A percentile compares a stretch with the other conserved stretches of the same genome.
Conservation (phyloP, 2,329 filamentous ascomycete genomes). For the Penicillium italicum region DNA sequence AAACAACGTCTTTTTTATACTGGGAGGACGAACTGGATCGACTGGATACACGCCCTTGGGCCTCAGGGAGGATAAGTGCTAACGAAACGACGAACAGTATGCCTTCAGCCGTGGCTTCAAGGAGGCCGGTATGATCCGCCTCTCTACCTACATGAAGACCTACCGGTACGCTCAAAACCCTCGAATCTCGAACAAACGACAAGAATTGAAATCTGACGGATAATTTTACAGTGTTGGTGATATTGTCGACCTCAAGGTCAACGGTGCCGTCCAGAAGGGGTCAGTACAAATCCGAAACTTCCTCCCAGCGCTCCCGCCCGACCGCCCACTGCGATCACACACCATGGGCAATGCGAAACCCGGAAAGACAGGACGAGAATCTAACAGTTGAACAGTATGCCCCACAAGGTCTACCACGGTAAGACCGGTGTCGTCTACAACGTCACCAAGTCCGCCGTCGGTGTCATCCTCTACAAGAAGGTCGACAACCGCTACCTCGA, state of each 20-base stretch:
- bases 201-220: slow-evolving; percentile 45
- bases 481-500: slow-evolving; percentile 99
- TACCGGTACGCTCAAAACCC: slow-evolving; percentile 65
- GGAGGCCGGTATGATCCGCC: slow-evolving; percentile 87
- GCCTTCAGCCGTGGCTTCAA: slow-evolving; percentile 93
- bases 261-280: slow-evolving; percentile 98
- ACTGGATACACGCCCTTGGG: slow-evolving; percentile 11
- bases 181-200: slow-evolving; percentile 20
- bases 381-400: slow-evolving; percentile 65
- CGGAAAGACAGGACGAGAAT: slow-evolving; percentile 1
- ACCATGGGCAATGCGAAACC: slow-evolving; percentile 4
- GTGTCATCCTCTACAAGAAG: slow-evolving; percentile 99
- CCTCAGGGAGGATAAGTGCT: slow-evolving; percentile 28
- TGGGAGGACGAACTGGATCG: background rate
- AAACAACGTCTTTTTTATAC: slow-evolving; percentile 5
- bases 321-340: slow-evolving; percentile 1
- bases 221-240: slow-evolving; percentile 72
- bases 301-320: background rate
- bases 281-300: slow-evolving; percentile 51
- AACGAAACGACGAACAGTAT: slow-evolving; percentile 56
- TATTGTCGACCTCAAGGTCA: slow-evolving; percentile 97
- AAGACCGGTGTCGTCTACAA: slow-evolving; percentile 99
- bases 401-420: slow-evolving; percentile 99
- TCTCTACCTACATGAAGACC: slow-evolving; percentile 90
- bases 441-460: slow-evolving; percentile 96